A percentile compares a stretch with the other conserved stretches of the same genome.
These are phyloP conservation scores for Sporothrix schenckii DNA, from an alignment of 2,329 filamentous ascomycete species.

Conservation along the genomic window DNA sequence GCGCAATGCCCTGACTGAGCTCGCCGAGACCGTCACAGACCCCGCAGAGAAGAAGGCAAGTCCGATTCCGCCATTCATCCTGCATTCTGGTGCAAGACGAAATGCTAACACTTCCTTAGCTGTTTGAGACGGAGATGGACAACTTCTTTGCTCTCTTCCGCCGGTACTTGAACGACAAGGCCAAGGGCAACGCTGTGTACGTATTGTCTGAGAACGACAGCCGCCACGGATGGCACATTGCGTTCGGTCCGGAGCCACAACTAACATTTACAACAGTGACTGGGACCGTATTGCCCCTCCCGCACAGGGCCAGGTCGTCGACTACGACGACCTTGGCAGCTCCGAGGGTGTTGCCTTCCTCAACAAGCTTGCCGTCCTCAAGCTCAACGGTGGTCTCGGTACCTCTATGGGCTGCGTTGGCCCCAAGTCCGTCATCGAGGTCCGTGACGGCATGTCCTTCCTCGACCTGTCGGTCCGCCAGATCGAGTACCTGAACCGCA, in stretches of 20 bases:
- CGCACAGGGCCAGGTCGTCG: constrained; percentile 88
- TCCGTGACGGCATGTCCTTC: constrained; percentile 99
- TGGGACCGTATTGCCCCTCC: constrained; percentile 97
- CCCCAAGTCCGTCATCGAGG: constrained; percentile 98
- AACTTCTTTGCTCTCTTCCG: constrained; percentile 99
- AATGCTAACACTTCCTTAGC: constrained; percentile 49
- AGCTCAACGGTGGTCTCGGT: constrained; percentile 98
- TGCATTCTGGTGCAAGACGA: not conserved
- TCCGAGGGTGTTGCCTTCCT: constrained; percentile 90
- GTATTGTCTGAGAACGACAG: constrained; percentile 40
- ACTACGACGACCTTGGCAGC: constrained; percentile 89
- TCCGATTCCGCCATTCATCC: not conserved
- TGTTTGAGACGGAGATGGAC: constrained; percentile 99
- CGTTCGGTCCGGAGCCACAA: not conserved
- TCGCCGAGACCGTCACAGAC: constrained; percentile 87
- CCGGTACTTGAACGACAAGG: constrained; percentile 97
- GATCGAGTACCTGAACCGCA: constrained; percentile 99
- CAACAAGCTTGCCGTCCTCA: constrained; percentile 95
- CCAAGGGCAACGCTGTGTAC: constrained; percentile 89
- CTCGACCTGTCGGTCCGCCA: constrained; percentile 97
- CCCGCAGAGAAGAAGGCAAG: constrained; percentile 78
- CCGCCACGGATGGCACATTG: not conserved
- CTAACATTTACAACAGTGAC: constrained; percentile 60
- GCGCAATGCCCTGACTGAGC: constrained; percentile 93
- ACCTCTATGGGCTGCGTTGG: constrained; percentile 99